Percentiles rank a stretch among this genome's conserved stretches.
These are phyloP conservation scores for Neurospora terricola DNA, from an alignment of 495 filamentous ascomycete species.

Conservation along the genomic window DNA sequence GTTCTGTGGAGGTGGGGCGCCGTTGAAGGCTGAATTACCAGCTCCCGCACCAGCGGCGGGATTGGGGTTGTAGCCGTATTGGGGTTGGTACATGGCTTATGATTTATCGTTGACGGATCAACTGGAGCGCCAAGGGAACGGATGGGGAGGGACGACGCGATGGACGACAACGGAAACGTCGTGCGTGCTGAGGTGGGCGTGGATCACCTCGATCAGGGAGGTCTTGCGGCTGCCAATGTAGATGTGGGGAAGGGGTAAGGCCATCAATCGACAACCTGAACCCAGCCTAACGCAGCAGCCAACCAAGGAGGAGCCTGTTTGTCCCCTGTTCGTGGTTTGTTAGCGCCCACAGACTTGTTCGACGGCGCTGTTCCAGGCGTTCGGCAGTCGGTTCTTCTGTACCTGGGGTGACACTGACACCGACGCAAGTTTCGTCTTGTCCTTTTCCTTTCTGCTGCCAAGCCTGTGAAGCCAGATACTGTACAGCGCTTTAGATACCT, in stretches of 20 bases:
- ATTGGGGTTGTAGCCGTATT: constrained; percentile 38
- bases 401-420: background rate
- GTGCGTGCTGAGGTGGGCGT: constrained; percentile 2
- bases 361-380: background rate
- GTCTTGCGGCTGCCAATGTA: constrained; percentile 23
- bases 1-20: constrained; percentile 37
- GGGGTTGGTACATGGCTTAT: constrained; percentile 38
- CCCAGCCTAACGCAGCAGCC: background rate
- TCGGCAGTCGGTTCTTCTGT: background rate
- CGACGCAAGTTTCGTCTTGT: background rate
- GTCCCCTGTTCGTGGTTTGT: background rate
- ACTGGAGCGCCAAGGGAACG: constrained; percentile 10
- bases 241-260: constrained; percentile 24
- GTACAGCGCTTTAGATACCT: background rate
- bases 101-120: constrained; percentile 11
- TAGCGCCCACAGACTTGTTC: background rate
- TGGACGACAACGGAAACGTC: constrained; percentile 16
- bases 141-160: constrained; percentile 8
- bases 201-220: constrained; percentile 19
- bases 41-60: constrained; percentile 11
- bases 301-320: background rate
- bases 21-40: constrained; percentile 36
- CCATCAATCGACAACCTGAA: constrained; percentile 11
- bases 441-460: background rate
- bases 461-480: background rate